Evolutionary conservation across 2,329 filamentous ascomycete genomes (phyloP).

Genomic region (Pseudocercospora cruenta): DNA sequence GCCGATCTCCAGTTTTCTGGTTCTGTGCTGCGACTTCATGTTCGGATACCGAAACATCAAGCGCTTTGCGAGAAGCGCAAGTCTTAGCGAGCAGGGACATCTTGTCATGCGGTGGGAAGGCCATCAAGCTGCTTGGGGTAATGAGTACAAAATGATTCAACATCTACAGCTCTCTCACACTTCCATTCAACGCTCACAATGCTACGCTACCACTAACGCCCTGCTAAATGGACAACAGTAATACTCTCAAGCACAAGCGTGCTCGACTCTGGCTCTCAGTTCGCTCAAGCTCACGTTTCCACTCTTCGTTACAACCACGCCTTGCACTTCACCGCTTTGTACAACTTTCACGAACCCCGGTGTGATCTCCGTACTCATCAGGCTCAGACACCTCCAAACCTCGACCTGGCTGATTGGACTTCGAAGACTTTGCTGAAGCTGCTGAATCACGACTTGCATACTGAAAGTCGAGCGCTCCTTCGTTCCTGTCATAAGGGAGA

Average conservation of each 20-base stretch:
- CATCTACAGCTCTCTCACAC: too few species aligned
- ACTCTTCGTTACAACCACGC: slow-evolving; percentile 46
- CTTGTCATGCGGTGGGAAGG: too few species aligned
- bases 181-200: not conserved
- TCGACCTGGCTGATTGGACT: slow-evolving; percentile 52
- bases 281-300: slow-evolving; percentile 32
- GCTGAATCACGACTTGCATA: slow-evolving; percentile 46
- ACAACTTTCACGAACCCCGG: slow-evolving; percentile 48
- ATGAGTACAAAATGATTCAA: too few species aligned
- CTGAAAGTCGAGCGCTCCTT: slow-evolving; percentile 49
- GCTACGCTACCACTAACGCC: not conserved
- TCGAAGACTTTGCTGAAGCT: slow-evolving; percentile 50
- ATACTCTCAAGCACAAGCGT: slow-evolving; percentile 15
- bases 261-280: slow-evolving; percentile 34
- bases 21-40: not conserved
- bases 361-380: slow-evolving; percentile 49
- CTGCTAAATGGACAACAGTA: not conserved
- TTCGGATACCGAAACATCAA: not conserved
- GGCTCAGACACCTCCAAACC: slow-evolving; percentile 46
- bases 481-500: slow-evolving; percentile 46
- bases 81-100: too few species aligned
- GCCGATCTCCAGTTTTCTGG: too few species aligned
- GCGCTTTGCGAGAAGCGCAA: too few species aligned
- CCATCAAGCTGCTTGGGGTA: too few species aligned
- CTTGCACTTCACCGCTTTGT: slow-evolving; percentile 45